Evolutionary conservation across 2,329 filamentous ascomycete species (phyloP).

Genomic region (Fusarium sp.): DNA sequence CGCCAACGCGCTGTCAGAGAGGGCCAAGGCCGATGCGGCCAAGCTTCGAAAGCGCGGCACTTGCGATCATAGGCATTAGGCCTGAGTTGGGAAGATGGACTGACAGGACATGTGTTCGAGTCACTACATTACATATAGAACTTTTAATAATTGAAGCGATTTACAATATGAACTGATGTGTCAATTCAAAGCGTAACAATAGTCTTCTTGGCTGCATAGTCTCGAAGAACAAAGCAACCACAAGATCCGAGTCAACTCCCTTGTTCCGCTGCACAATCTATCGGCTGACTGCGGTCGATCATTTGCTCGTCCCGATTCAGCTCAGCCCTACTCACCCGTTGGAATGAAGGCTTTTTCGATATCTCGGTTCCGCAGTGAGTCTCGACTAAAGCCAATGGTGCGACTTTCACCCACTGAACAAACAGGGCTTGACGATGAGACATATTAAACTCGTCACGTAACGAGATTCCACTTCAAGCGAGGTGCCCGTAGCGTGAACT

Average conservation of each 20-base stretch:
- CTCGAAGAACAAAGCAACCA: not conserved
- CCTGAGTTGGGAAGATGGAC: not conserved
- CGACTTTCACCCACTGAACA: not conserved
- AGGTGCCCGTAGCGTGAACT: not conserved
- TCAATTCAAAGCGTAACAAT: not conserved
- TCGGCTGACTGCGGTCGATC: not conserved
- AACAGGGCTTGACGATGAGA: not conserved
- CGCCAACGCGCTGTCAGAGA: slow-evolving; percentile 15
- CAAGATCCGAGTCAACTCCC: not conserved
- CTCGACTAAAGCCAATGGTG: not conserved
- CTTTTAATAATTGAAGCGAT: not conserved
- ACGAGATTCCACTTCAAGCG: not conserved
- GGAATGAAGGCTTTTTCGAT: not conserved
- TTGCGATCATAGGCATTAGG: slow-evolving; percentile 31
- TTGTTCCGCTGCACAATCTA: not conserved
- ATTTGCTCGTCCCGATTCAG: not conserved
- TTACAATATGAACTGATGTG: not conserved
- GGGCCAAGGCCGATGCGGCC: slow-evolving; percentile 4
- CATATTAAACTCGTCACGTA: not conserved
- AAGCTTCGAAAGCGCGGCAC: slow-evolving; percentile 29
- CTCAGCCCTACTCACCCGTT: not conserved
- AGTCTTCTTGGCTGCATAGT: not conserved
- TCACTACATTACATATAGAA: not conserved
- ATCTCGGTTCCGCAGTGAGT: not conserved
- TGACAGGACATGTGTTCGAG: not conserved